phyloP scores from a whole-genome alignment of 1,139 yeast species.

The Taphrina confusa region DNA sequence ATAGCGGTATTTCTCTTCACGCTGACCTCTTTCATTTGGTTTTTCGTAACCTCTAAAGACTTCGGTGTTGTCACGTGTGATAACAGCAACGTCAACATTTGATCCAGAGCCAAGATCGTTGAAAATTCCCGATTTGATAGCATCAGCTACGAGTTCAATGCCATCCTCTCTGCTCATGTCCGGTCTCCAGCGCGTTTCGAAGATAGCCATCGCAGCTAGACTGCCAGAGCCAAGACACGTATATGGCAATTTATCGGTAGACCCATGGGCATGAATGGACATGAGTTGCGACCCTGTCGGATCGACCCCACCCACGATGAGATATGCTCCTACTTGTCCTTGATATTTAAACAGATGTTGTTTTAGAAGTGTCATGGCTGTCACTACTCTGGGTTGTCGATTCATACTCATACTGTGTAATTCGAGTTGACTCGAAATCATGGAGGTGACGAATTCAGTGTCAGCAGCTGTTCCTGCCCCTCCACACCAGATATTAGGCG shows the following conservation, averaged over 20 bases:
- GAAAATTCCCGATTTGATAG: conserved; percentile 98
- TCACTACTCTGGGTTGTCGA: conserved; percentile 88
- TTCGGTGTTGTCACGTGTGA: conserved; percentile 80
- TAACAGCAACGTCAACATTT: conserved; percentile 92
- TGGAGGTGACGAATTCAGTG: conserved; percentile 88
- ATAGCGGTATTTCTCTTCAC: conserved; percentile 80
- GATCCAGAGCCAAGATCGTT: conserved; percentile 98
- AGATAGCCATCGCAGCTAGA: conserved; percentile 97
- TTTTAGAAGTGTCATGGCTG: conserved; percentile 88
- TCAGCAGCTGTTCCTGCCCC: conserved; percentile 99
- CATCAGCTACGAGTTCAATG: conserved; percentile 81
- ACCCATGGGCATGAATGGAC: conserved; percentile 95
- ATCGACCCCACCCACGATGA: conserved; percentile 95
- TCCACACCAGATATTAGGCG: conserved; percentile 85
- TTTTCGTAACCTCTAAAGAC: conserved; percentile 82
- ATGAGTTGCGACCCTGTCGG: conserved; percentile 89
- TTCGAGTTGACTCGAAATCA: conserved; percentile 86
- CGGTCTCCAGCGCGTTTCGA: conserved; percentile 82
- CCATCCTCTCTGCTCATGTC: conserved; percentile 85
- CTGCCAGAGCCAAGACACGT: conserved; percentile 95
- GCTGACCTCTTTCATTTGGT: conserved; percentile 82
- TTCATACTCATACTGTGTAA: conserved; percentile 79
- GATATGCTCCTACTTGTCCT: conserved; percentile 94
- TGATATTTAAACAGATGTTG: conserved; percentile 96
- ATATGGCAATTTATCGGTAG: conserved; percentile 68